phyloP scores from a whole-genome alignment of 208 protist species.

The Leishmania turanica region DNA sequence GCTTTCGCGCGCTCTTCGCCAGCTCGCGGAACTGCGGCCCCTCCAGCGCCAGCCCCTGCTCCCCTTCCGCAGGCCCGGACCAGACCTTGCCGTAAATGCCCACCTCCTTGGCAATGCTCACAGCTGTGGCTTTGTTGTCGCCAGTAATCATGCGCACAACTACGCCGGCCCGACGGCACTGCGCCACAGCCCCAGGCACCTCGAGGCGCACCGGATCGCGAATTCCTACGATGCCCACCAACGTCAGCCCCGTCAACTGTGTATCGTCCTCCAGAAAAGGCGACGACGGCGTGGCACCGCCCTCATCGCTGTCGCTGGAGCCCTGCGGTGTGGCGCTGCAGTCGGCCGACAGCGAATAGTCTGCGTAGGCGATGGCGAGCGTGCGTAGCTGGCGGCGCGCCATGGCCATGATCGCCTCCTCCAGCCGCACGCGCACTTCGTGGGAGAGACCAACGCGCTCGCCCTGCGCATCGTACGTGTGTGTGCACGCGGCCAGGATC shows the following conservation, averaged over 20 bases:
- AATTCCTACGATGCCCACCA: constrained; percentile 88
- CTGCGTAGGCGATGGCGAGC: constrained; percentile 71
- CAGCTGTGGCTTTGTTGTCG: constrained; percentile 92
- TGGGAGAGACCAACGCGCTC: constrained; percentile 35
- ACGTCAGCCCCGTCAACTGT: constrained; percentile 33
- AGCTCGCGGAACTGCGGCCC: constrained; percentile 89
- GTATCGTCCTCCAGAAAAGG: constrained; percentile 40
- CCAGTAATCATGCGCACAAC: constrained; percentile 98
- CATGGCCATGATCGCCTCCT: constrained; percentile 54
- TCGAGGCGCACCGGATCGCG: constrained; percentile 94
- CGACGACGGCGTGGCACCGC: constrained; percentile 43
- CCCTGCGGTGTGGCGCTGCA: background rate
- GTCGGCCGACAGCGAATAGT: constrained; percentile 19
- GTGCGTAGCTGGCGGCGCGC: constrained; percentile 63
- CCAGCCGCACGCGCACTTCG: constrained; percentile 40
- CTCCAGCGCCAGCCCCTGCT: constrained; percentile 74
- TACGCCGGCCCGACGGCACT: constrained; percentile 93
- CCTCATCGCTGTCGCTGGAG: constrained; percentile 23
- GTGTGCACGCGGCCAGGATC: constrained; percentile 48
- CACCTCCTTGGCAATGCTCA: constrained; percentile 85
- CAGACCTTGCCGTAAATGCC: constrained; percentile 34
- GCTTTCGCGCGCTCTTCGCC: constrained; percentile 56
- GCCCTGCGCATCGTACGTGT: constrained; percentile 39
- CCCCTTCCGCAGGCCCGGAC: constrained; percentile 16
- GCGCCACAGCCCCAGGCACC: constrained; percentile 85